Conservation (phyloP, 1,284 basidiomycete genomes). For the Moesziomyces globuligerus region DNA sequence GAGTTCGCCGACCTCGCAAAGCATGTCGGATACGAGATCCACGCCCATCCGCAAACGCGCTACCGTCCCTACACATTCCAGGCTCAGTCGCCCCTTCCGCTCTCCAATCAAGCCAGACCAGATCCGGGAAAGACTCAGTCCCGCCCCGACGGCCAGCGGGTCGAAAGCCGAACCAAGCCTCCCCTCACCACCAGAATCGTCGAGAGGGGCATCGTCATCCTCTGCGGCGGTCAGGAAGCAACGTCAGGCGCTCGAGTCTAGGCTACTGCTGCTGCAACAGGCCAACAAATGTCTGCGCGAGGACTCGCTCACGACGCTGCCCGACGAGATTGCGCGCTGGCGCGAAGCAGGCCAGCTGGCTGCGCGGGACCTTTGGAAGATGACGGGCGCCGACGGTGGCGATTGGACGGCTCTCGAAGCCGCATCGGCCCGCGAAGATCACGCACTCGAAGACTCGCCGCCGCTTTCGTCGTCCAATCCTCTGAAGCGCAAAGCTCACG, state of each 20-base stretch:
- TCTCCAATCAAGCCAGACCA: conserved; percentile 23
- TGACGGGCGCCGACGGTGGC: conserved; percentile 35
- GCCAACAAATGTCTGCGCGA: conserved; percentile 38
- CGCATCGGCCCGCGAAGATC: conserved; percentile 20
- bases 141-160: not conserved
- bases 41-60: conserved; percentile 1
- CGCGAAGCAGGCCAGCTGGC: conserved; percentile 38
- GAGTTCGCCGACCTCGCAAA: conserved; percentile 5
- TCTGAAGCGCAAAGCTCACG: conserved; percentile 11
- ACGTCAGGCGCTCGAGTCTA: conserved; percentile 29
- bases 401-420: conserved; percentile 20
- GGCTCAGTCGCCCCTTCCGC: conserved; percentile 16
- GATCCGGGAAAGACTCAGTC: conserved; percentile 7
- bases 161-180: not conserved
- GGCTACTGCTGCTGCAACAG: conserved; percentile 32
- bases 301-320: conserved; percentile 16
- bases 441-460: conserved; percentile 37
- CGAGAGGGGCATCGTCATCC: not conserved
- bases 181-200: not conserved
- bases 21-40: conserved; percentile 2
- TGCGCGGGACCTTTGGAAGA: conserved; percentile 41
- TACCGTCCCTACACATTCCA: not conserved
- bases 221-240: conserved; percentile 17
- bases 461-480: not conserved
- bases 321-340: conserved; percentile 33